phyloP scores from a whole-genome alignment of 1,284 basidiomycete genomes.

The Microbotryomycetes sp. region DNA sequence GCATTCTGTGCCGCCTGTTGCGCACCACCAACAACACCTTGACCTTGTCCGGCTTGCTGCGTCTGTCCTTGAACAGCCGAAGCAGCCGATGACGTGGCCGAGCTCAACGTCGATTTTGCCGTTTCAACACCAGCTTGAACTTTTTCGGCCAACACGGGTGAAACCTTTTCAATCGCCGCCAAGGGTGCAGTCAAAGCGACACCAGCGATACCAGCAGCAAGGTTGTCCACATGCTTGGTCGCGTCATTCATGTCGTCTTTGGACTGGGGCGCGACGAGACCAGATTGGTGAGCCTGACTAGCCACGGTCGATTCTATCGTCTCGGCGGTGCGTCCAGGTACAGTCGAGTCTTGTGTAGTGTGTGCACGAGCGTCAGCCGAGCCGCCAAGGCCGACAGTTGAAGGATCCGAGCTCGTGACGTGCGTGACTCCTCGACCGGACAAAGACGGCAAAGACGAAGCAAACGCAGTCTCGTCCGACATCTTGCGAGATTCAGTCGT shows the following conservation, averaged over 20 bases:
- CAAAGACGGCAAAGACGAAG: too few species aligned
- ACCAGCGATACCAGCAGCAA: not conserved
- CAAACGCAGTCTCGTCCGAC: not conserved
- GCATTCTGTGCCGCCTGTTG: not conserved
- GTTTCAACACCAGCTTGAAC: not conserved
- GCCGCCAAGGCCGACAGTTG: not conserved
- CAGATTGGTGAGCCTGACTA: not conserved
- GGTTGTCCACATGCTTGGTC: not conserved
- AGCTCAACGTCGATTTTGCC: not conserved
- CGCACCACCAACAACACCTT: not conserved
- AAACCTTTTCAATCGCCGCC: constrained; percentile 9
- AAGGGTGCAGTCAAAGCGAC: constrained; percentile 2
- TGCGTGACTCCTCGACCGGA: not conserved
- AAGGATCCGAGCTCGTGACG: not conserved
- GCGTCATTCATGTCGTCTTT: not conserved
- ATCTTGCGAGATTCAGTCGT: too few species aligned
- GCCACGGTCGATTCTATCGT: not conserved
- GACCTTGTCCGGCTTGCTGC: not conserved
- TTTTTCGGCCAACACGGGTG: constrained; percentile 4
- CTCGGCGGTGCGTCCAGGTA: not conserved
- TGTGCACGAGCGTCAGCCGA: not conserved
- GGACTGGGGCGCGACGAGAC: not conserved
- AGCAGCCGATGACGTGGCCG: not conserved
- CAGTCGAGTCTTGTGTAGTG: not conserved
- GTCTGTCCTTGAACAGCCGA: not conserved